These are phyloP conservation scores for Conticribra guillardii DNA, from an alignment of 108 stramenopile genomes.

Conservation along the genomic window DNA sequence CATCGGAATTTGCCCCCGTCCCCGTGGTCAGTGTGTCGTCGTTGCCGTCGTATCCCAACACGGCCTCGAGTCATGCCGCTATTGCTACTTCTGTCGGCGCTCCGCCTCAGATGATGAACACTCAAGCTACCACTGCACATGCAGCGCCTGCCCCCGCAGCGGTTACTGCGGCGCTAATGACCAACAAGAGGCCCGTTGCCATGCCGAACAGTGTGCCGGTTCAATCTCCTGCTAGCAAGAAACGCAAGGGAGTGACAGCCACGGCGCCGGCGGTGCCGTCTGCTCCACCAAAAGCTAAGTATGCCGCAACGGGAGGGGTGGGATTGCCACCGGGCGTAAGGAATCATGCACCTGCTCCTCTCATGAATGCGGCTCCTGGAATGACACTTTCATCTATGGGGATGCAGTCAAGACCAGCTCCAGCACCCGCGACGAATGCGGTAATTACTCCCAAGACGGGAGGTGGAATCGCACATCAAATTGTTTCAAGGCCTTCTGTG, in stretches of 20 bases:
- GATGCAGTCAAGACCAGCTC: too few relatives aligned
- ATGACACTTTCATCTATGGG: neutral
- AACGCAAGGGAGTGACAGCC: too few relatives aligned
- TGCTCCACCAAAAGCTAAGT: neutral
- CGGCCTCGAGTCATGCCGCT: neutral
- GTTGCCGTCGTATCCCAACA: neutral
- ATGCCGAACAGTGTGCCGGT: too few relatives aligned
- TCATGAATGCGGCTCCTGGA: neutral
- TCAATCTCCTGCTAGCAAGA: too few relatives aligned
- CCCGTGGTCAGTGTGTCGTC: slow-evolving; percentile 5
- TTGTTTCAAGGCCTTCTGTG: slow-evolving; percentile 21
- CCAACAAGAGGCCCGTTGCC: too few relatives aligned
- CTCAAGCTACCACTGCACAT: too few relatives aligned
- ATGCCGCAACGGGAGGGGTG: too few relatives aligned
- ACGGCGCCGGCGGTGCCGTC: neutral
- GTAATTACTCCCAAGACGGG: neutral
- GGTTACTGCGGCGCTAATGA: slow-evolving; percentile 8
- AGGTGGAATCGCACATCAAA: slow-evolving; percentile 39
- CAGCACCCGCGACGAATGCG: too few relatives aligned
- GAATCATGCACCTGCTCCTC: too few relatives aligned
- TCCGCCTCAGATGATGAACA: too few relatives aligned
- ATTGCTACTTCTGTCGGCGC: too few relatives aligned
- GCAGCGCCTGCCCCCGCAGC: neutral
- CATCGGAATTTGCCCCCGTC: slow-evolving; percentile 25
- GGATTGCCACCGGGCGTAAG: too few relatives aligned